Evolutionary conservation across 2,329 filamentous ascomycete species (phyloP), one percentile per base, ranked within the genome.

Genomic region (Fusarium abutilonis): DNA sequence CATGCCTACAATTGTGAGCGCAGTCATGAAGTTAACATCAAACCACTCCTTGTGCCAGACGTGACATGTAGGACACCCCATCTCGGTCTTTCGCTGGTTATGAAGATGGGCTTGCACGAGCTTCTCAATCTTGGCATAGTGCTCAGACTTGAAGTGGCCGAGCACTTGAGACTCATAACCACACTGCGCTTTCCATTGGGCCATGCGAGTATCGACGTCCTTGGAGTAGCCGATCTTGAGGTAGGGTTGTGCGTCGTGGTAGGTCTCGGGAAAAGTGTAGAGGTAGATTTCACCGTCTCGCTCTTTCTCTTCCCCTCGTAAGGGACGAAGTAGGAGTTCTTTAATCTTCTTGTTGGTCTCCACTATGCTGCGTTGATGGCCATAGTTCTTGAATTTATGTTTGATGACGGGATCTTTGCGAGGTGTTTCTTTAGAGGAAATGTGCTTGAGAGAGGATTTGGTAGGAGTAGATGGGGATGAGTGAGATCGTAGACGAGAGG

Each of bases 171-270:
- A 60, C 3, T 48, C 35, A 43, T 76, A 75, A 13, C 56, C 49
- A 45, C 74, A 75, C 14, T 63, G 15, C 1, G 31, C 23, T 40
- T 56, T 14, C 67, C 70, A 74, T 1, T 50, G 2, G 10, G 15
- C 14, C 70, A 74, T 73, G 10, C 74, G 72, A 6, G 3, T 17
- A 2, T 52, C 11, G 34, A 64, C 44, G 23, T 74, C 10, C 2
- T 44, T 29, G 3, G 72, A 57, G 60, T 51, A 63, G 17, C 74
- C 74, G n/a, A 75, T 75, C 48, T 75, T 75, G 57, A 75, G 57
- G 19, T 67, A 59, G 6, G 61, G 60, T 4, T 59, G 28, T 4
- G 42, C 49, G 14, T 53, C 48, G 17, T 45, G 52, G 15, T 67
- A 60, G 14, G 53, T 66, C 7, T 56, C 43, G 2, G 70, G 62